phyloP scores from a whole-genome alignment of 495 filamentous ascomycete species.

The Pseudevernia furfuracea region DNA sequence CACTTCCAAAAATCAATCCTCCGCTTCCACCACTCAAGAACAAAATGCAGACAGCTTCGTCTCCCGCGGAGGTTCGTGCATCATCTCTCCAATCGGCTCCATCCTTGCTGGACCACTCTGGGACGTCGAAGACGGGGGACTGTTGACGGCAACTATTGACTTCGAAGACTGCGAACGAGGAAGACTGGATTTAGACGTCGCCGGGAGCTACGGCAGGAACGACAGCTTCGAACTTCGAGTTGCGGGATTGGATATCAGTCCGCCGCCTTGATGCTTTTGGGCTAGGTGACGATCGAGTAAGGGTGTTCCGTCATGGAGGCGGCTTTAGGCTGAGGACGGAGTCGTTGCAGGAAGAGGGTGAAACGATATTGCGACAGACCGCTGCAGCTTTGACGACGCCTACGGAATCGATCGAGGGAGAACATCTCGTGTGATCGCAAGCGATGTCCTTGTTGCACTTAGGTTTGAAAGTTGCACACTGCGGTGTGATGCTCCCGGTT shows the following conservation, averaged over 20 bases:
- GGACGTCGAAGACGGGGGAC: slow-evolving; percentile 60
- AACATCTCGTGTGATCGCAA: neutral
- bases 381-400: neutral
- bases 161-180: slow-evolving; percentile 59
- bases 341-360: neutral
- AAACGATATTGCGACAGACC: neutral
- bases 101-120: slow-evolving; percentile 74
- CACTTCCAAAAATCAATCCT: neutral
- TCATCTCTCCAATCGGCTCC: slow-evolving; percentile 71
- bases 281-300: neutral
- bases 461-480: neutral
- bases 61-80: slow-evolving; percentile 72
- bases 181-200: slow-evolving; percentile 59
- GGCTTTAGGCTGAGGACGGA: neutral
- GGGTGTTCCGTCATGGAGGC: neutral
- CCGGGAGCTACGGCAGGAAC: slow-evolving; percentile 72
- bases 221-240: slow-evolving; percentile 76
- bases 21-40: neutral
- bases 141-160: slow-evolving; percentile 47
- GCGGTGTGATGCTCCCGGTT: neutral
- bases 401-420: neutral
- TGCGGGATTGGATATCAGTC: slow-evolving; percentile 64
- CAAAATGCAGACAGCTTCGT: slow-evolving; percentile 38
- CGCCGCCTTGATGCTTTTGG: slow-evolving; percentile 48
- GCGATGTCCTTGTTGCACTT: neutral